Conservation (phyloP, 1,284 basidiomycete species). For the Boletellus deceptivus region DNA sequence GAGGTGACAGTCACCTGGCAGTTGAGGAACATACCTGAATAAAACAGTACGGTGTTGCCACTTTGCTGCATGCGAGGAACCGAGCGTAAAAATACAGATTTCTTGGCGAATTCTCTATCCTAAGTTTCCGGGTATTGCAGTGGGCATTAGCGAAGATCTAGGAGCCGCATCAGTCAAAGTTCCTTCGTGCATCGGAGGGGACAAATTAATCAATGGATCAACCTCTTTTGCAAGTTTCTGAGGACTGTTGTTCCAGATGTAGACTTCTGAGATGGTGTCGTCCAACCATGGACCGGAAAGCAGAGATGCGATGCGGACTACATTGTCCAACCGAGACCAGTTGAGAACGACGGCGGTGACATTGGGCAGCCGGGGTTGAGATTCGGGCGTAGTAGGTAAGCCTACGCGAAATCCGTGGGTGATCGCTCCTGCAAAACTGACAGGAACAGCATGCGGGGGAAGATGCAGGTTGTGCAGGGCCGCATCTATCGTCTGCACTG, state of each 20-base stretch:
- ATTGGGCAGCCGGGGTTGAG: conserved; percentile 25
- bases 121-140: conserved; percentile 46
- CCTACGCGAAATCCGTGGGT: conserved; percentile 16
- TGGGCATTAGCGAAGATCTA: conserved; percentile 48
- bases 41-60: conserved; percentile 56
- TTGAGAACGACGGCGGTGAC: conserved; percentile 61
- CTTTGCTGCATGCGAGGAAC: conserved; percentile 56
- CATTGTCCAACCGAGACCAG: conserved; percentile 63
- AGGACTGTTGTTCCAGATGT: conserved; percentile 67
- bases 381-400: background rate
- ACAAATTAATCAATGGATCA: conserved; percentile 9
- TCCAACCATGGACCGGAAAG: conserved; percentile 50
- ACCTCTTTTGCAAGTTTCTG: conserved; percentile 43
- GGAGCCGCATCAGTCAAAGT: background rate
- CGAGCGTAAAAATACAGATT: conserved; percentile 68
- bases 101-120: conserved; percentile 54
- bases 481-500: conserved; percentile 6
- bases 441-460: conserved; percentile 16
- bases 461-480: conserved; percentile 18
- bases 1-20: background rate
- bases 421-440: conserved; percentile 14
- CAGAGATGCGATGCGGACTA: conserved; percentile 50
- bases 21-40: conserved; percentile 46
- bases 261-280: conserved; percentile 48
- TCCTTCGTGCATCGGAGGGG: background rate